Evolutionary conservation across 306 rosid genomes (phyloP), one percentile per base, ranked within the genome.

Genomic region (Begonia peltatifolia): DNA sequence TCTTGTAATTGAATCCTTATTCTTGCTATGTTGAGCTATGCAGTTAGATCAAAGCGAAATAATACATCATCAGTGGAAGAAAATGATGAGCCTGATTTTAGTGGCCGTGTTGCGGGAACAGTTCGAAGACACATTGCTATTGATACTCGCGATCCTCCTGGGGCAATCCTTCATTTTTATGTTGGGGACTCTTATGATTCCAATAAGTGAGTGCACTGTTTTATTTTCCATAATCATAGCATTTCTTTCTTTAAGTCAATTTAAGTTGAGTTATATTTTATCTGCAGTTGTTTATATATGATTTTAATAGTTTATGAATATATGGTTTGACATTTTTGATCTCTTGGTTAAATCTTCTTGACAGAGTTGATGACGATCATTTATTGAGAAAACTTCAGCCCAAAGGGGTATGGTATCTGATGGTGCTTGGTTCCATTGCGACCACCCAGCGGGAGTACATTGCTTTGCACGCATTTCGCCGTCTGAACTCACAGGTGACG

Each of bases 401-500:
- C 46, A 92, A 83, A 76, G 74, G 84, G 50, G 73, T 71, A 47
- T 90, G 99, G 99, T 79, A 74, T 69, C 70, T 90, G 46, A 80
- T 94, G 9, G 88, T 86, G 60, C 99, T 90, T 42, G 99, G 99
- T 63, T 90, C 99, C 76, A 92, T 86, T 47, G 95, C 99, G 51
- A 90, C 99, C 54, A 90, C 99, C 42, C 99, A 90, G 86, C 71
- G 99, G 53, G 99, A 90, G 67, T 90, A 90, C 35, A 35, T 86
- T 64, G 95, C 95, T 50, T 71, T 90, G 44, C 99, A 90, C 68
- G 99, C 99, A 76, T 90, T 90, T 81, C 99, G 92, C 18, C 95
- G 94, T 55, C 77, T 90, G 64, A 90, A 90, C 79, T 18, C 62
- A 63, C 99, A 90, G 94, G 99, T 90, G 76, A 54, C 15, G 38